phyloP scores from a whole-genome alignment of 768 basidiomycete species.

The Antrodiella citrinella region DNA sequence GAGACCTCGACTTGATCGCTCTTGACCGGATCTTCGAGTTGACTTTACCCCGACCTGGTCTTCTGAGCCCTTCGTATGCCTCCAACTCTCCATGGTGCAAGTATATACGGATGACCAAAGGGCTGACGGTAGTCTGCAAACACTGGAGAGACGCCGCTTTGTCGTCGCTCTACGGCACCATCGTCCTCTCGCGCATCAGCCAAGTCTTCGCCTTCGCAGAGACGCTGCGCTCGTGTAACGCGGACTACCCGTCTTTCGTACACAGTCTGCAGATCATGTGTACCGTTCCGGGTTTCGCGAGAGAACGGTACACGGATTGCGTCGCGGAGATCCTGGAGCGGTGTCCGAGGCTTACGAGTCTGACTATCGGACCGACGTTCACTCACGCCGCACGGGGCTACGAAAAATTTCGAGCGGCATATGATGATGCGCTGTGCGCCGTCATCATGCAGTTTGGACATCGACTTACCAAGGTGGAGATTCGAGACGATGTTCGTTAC shows the following conservation, averaged over 20 bases:
- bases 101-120: constrained; percentile 4
- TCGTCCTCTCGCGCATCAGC: not conserved
- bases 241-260: not conserved
- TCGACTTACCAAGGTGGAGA: no score
- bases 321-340: not conserved
- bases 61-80: not conserved
- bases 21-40: not conserved
- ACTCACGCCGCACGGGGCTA: not conserved
- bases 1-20: not conserved
- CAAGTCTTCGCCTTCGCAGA: not conserved
- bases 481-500: no score
- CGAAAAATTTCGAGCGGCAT: not conserved
- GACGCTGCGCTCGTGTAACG: not conserved
- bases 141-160: not conserved
- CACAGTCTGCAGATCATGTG: not conserved
- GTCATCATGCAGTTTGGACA: not conserved
- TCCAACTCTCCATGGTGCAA: constrained; percentile 1
- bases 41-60: not conserved
- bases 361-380: not conserved
- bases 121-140: constrained; percentile 2
- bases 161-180: constrained; percentile 2
- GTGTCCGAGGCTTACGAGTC: not conserved
- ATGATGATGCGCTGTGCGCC: not conserved
- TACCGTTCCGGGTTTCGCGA: no score
- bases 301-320: not conserved